A percentile compares a stretch with the other conserved stretches of the same genome.
phyloP scores from a whole-genome alignment of 2,329 filamentous ascomycete genomes.

The Colletotrichum lindemuthianum region DNA sequence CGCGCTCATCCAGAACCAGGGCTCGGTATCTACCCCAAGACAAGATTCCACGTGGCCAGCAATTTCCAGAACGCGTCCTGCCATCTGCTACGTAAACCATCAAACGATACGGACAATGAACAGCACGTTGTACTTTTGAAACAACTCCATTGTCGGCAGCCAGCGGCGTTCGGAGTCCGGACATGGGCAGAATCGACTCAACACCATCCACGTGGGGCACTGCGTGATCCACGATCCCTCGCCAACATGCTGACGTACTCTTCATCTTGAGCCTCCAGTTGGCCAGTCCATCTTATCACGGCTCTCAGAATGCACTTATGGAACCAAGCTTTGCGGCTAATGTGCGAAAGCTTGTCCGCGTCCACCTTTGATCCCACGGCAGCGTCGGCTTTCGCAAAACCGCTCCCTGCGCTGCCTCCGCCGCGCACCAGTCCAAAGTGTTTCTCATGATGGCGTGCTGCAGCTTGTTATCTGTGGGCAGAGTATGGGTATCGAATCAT shows the following conservation, averaged over 20 bases:
- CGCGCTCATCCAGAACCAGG: too few species aligned
- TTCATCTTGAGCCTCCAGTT: background rate
- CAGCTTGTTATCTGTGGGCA: background rate
- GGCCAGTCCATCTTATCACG: slow-evolving; percentile 3
- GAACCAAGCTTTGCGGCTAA: slow-evolving; percentile 10
- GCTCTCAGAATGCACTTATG: background rate
- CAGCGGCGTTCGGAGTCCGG: too few species aligned
- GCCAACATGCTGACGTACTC: background rate
- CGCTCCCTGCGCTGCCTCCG: background rate
- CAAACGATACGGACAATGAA: too few species aligned
- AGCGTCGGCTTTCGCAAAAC: background rate
- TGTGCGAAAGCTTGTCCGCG: background rate
- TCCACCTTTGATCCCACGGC: slow-evolving; percentile 23
- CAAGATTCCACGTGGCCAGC: too few species aligned
- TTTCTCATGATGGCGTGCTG: slow-evolving; percentile 21
- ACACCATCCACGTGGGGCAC: slow-evolving; percentile 30
- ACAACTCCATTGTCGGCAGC: too few species aligned
- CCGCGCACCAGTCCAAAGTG: background rate
- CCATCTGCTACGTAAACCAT: too few species aligned
- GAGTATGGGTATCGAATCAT: background rate
- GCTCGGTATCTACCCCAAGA: too few species aligned
- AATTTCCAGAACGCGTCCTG: too few species aligned
- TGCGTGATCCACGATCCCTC: slow-evolving; percentile 21
- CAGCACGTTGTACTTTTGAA: too few species aligned
- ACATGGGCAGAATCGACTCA: background rate